These are phyloP conservation scores for Termitomyces sp. DNA, from an alignment of 768 basidiomycete genomes.

Conservation along the genomic window DNA sequence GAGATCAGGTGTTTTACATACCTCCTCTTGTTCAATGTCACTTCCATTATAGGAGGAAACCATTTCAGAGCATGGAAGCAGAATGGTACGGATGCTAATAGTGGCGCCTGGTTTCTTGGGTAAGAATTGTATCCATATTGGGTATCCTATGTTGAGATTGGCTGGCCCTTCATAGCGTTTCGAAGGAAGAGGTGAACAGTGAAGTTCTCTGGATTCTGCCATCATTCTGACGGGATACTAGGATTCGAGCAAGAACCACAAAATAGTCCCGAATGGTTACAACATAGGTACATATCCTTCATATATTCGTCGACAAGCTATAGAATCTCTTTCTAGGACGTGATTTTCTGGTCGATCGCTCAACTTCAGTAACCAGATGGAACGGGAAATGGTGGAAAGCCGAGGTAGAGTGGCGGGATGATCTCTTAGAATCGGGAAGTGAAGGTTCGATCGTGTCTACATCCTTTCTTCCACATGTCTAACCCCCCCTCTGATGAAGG, in stretches of 20 bases:
- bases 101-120: conserved; percentile 85
- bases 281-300: conserved; percentile 37
- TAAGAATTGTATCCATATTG: conserved; percentile 18
- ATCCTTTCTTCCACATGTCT: neutral
- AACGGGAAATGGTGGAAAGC: conserved; percentile 70
- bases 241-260: conserved; percentile 63
- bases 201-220: neutral
- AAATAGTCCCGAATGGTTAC: conserved; percentile 73
- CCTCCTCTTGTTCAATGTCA: neutral
- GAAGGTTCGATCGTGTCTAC: conserved; percentile 40
- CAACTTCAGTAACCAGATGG: conserved; percentile 55
- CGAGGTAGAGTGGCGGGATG: conserved; percentile 69
- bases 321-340: conserved; percentile 37
- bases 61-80: conserved; percentile 90
- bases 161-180: conserved; percentile 39
- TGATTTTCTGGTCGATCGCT: conserved; percentile 68
- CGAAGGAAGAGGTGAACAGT: conserved; percentile 56
- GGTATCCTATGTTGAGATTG: neutral
- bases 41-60: conserved; percentile 54
- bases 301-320: neutral
- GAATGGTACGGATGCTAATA: conserved; percentile 67
- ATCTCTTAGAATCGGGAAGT: conserved; percentile 62
- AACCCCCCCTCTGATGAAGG: conserved; percentile 31
- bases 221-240: conserved; percentile 4
- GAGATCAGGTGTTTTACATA: neutral